phyloP scores from a whole-genome alignment of 257 asterid species.

The Mentha longifolia region DNA sequence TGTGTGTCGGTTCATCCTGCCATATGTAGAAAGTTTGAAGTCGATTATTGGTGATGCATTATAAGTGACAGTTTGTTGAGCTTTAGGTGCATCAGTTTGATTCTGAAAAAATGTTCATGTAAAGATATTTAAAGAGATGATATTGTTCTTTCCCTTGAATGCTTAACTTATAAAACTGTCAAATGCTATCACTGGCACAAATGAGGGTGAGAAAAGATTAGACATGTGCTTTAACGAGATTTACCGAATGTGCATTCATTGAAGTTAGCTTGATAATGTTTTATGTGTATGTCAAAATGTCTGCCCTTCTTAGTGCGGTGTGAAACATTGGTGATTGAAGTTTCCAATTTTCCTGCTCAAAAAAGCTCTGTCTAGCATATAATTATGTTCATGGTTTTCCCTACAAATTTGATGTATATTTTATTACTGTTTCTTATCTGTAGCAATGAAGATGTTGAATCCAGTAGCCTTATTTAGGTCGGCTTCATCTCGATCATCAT shows the following conservation, averaged over 20 bases:
- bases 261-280: background rate
- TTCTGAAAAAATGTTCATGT: background rate
- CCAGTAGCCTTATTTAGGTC: constrained; percentile 85
- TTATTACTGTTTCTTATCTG: constrained; percentile 25
- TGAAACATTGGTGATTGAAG: background rate
- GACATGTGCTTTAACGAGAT: background rate
- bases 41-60: background rate
- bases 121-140: background rate
- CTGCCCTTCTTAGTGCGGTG: background rate
- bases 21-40: background rate
- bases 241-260: background rate
- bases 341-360: background rate
- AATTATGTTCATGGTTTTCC: constrained; percentile 4
- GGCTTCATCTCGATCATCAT: constrained; percentile 79
- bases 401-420: constrained; percentile 28
- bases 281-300: background rate
- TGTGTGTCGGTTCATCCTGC: constrained; percentile 11
- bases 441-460: constrained; percentile 90
- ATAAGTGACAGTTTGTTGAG: background rate
- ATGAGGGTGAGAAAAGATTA: background rate
- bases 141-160: constrained; percentile 7
- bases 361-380: background rate
- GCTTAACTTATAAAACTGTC: background rate
- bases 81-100: background rate
- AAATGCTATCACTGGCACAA: constrained; percentile 1